Conservation (phyloP, 345 rosid genomes). For the Physaria fendleri region DNA sequence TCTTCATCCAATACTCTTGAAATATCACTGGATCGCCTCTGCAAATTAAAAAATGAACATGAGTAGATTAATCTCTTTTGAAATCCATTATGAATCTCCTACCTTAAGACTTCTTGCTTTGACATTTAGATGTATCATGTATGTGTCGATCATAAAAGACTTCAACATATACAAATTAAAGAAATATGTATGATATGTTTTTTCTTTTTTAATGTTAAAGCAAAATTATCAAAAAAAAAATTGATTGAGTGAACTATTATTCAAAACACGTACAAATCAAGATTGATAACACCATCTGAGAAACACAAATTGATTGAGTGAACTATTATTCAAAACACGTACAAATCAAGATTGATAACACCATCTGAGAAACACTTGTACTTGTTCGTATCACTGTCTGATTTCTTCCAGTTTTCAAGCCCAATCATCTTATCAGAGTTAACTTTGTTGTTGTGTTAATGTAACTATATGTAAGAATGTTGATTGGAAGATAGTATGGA, state of each 20-base stretch:
- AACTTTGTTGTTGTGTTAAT: neutral
- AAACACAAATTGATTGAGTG: neutral
- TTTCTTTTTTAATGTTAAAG: neutral
- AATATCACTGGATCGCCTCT: slow-evolving; percentile 79
- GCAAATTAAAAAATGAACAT: neutral
- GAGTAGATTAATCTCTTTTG: neutral
- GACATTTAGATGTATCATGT: neutral
- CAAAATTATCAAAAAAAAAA: neutral
- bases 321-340: neutral
- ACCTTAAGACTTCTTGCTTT: neutral
- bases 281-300: slow-evolving; percentile 26
- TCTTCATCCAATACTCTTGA: slow-evolving; percentile 56
- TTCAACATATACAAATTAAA: neutral
- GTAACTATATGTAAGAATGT: neutral
- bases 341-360: slow-evolving; percentile 31
- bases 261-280: slow-evolving; percentile 20
- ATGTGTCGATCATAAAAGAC: neutral
- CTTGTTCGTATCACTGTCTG: slow-evolving; percentile 6
- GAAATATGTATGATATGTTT: neutral
- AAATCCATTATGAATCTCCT: neutral
- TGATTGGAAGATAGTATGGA: neutral
- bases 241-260: neutral
- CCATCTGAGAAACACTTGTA: slow-evolving; percentile 2
- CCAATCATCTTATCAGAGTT: slow-evolving; percentile 1
- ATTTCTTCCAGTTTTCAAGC: slow-evolving; percentile 2